Evolutionary conservation across 1,284 basidiomycete genomes (phyloP).

Genomic region (Trichosporon faecale): DNA sequence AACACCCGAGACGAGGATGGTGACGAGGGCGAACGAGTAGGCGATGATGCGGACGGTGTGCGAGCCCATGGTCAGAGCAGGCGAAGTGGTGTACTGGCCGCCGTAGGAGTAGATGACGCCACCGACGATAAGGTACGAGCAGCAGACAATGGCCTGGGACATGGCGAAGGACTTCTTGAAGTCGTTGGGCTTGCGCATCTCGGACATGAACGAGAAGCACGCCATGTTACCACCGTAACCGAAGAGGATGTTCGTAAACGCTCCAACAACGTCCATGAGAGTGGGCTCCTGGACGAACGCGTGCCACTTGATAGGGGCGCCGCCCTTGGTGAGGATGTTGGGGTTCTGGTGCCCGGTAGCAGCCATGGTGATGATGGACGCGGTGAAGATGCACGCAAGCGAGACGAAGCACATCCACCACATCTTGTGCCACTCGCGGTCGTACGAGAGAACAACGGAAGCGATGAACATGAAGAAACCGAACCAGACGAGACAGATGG

Average conservation of each 20-base stretch:
- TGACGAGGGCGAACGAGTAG: slow-evolving; percentile 41
- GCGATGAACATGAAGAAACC: slow-evolving; percentile 39
- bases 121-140: slow-evolving; percentile 41
- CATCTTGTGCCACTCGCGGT: slow-evolving; percentile 40
- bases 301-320: slow-evolving; percentile 36
- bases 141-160: slow-evolving; percentile 33
- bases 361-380: slow-evolving; percentile 41
- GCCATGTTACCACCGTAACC: slow-evolving; percentile 46
- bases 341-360: slow-evolving; percentile 37
- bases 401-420: slow-evolving; percentile 38
- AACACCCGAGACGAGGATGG: slow-evolving; percentile 46
- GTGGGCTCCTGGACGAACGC: slow-evolving; percentile 34
- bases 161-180: slow-evolving; percentile 47
- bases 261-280: slow-evolving; percentile 40
- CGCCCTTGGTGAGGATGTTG: slow-evolving; percentile 24
- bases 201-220: slow-evolving; percentile 43
- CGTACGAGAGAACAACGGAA: slow-evolving; percentile 33
- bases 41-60: slow-evolving; percentile 37
- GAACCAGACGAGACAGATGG: slow-evolving; percentile 44
- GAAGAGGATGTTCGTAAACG: slow-evolving; percentile 44
- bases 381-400: slow-evolving; percentile 37
- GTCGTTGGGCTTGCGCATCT: slow-evolving; percentile 46
- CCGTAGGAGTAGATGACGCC: slow-evolving; percentile 40
- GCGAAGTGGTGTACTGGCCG: slow-evolving; percentile 42
- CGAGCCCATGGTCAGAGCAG: slow-evolving; percentile 43